Evolutionary conservation across 2,329 filamentous ascomycete genomes (phyloP).

Genomic region (Rhynchosporium agropyri): DNA sequence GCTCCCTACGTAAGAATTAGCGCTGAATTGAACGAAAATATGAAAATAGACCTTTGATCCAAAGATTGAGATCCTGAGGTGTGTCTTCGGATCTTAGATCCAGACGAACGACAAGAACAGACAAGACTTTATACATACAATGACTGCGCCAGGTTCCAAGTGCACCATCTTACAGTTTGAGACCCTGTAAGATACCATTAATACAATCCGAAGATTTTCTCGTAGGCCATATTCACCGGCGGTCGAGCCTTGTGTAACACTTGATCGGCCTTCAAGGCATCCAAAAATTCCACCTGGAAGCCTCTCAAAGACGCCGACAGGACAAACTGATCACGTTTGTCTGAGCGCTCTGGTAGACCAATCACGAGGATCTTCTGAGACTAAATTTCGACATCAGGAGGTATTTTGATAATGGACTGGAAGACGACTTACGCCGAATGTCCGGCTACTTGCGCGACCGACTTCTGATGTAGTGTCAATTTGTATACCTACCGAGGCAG

Average conservation of each 20-base stretch:
- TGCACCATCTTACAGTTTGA: slow-evolving; percentile 30
- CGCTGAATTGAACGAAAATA: too few species aligned
- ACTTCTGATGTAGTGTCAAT: slow-evolving; percentile 7
- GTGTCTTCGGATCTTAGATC: too few species aligned
- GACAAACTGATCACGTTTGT: slow-evolving; percentile 52
- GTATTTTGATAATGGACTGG: not conserved
- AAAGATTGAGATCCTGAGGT: too few species aligned
- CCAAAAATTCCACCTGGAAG: slow-evolving; percentile 49
- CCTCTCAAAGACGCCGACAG: slow-evolving; percentile 48
- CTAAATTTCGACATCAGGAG: slow-evolving; percentile 8
- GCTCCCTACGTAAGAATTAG: slow-evolving; percentile 37
- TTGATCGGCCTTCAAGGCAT: slow-evolving; percentile 45
- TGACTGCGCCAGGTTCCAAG: slow-evolving; percentile 48
- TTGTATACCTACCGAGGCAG: not conserved
- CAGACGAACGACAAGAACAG: too few species aligned
- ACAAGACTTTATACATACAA: slow-evolving; percentile 16
- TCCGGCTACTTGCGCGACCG: slow-evolving; percentile 7
- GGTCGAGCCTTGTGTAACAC: slow-evolving; percentile 49
- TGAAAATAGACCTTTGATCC: too few species aligned
- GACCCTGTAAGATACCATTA: not conserved
- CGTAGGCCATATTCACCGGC: slow-evolving; percentile 24
- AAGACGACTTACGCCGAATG: not conserved
- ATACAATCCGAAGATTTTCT: not conserved
- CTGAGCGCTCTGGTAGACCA: slow-evolving; percentile 49
- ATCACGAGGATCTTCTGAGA: slow-evolving; percentile 52